Evolutionary conservation across 108 stramenopile genomes (phyloP).

Genomic region (Skeletonema menzelii): DNA sequence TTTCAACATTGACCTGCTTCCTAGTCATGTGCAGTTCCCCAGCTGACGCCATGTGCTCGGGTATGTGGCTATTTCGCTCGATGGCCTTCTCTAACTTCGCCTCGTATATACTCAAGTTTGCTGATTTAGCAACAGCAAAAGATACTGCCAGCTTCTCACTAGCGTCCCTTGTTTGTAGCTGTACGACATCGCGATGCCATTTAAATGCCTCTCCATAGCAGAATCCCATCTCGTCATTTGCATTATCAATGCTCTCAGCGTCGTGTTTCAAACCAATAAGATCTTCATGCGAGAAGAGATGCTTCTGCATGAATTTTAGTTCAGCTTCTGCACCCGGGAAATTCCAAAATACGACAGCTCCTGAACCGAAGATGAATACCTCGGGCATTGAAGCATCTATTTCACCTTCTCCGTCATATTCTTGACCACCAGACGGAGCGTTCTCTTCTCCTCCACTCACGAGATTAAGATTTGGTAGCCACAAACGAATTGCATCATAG

Average conservation of each 20-base stretch:
- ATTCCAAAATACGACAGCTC: conserved; percentile 57
- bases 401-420: conserved; percentile 33
- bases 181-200: conserved; percentile 49
- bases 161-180: conserved; percentile 47
- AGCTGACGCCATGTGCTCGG: conserved; percentile 44
- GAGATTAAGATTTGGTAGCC: conserved; percentile 20
- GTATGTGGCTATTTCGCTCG: conserved; percentile 48
- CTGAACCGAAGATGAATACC: conserved; percentile 50
- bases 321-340: conserved; percentile 34
- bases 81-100: conserved; percentile 42
- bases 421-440: conserved; percentile 24
- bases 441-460: conserved; percentile 22
- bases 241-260: conserved; percentile 39
- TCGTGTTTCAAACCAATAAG: conserved; percentile 38
- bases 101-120: conserved; percentile 45
- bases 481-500: conserved; percentile 50
- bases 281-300: conserved; percentile 33
- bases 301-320: conserved; percentile 38
- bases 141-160: conserved; percentile 56
- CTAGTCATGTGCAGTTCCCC: conserved; percentile 45
- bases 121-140: conserved; percentile 47
- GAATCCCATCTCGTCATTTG: conserved; percentile 52
- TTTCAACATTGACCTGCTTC: conserved; percentile 42
- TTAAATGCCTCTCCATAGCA: conserved; percentile 37
- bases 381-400: conserved; percentile 50